Conservation (phyloP, 2,329 filamentous ascomycete genomes). For the Monosporascus ibericus region DNA sequence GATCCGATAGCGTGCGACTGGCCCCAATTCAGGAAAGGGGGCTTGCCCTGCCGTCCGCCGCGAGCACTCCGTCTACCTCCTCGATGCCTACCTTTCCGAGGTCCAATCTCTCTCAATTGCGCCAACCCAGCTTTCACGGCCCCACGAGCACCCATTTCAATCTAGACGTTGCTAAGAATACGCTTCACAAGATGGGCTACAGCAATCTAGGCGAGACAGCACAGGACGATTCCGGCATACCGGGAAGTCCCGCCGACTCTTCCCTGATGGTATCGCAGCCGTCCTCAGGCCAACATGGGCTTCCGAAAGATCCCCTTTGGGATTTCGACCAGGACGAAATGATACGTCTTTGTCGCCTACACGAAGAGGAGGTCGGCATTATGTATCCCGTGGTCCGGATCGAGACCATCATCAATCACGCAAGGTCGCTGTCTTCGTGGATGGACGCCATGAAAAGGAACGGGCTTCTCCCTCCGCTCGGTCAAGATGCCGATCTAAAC, state of each 20-base stretch:
- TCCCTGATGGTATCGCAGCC: slow-evolving; percentile 25
- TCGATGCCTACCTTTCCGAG: slow-evolving; percentile 37
- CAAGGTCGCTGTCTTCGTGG: slow-evolving; percentile 63
- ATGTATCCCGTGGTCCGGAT: slow-evolving; percentile 88
- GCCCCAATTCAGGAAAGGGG: slow-evolving; percentile 37
- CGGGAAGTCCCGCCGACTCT: slow-evolving; percentile 27
- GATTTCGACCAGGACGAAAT: slow-evolving; percentile 73
- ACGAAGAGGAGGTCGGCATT: slow-evolving; percentile 84
- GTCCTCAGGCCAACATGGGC: slow-evolving; percentile 29
- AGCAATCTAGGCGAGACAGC: slow-evolving; percentile 54
- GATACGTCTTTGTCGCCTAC: slow-evolving; percentile 67
- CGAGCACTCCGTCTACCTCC: slow-evolving; percentile 35
- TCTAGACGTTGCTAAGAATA: slow-evolving; percentile 79
- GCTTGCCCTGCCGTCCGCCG: slow-evolving; percentile 29
- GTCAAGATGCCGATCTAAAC: slow-evolving; percentile 35
- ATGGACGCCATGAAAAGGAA: slow-evolving; percentile 50
- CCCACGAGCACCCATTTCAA: slow-evolving; percentile 83
- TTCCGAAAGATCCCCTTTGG: slow-evolving; percentile 68
- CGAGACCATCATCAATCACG: slow-evolving; percentile 63
- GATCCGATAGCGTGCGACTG: slow-evolving; percentile 44
- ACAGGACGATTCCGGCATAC: slow-evolving; percentile 50
- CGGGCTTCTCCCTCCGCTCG: slow-evolving; percentile 22
- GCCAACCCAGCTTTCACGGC: slow-evolving; percentile 66
- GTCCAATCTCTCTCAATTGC: slow-evolving; percentile 42
- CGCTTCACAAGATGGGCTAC: slow-evolving; percentile 85